phyloP scores from a whole-genome alignment of 2,329 filamentous ascomycete species.

The Dactylellina parvicollis region DNA sequence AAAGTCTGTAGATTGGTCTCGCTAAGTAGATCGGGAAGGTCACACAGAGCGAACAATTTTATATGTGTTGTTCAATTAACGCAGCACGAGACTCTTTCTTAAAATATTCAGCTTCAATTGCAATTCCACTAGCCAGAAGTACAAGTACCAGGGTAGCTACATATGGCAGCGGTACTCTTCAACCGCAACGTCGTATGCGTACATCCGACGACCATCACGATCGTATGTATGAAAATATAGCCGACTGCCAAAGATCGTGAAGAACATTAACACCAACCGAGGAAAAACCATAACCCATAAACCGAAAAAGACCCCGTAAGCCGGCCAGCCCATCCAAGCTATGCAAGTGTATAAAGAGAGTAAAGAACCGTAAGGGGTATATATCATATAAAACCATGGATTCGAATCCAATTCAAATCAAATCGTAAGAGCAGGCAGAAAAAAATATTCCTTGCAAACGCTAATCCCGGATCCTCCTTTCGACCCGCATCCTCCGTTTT shows the following conservation, averaged over 20 bases:
- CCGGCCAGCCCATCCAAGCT: constrained; percentile 27
- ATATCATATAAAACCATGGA: neutral
- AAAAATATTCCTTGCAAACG: neutral
- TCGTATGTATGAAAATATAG: neutral
- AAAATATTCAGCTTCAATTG: no score
- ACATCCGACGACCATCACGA: no score
- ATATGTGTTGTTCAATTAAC: constrained; percentile 35
- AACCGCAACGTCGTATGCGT: no score
- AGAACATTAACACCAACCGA: neutral
- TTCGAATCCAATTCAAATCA: no score
- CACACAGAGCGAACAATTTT: constrained; percentile 13
- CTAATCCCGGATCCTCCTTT: neutral
- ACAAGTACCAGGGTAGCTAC: no score
- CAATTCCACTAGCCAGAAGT: neutral
- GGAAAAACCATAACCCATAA: constrained; percentile 19
- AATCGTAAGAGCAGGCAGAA: neutral
- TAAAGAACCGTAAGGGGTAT: constrained; percentile 37
- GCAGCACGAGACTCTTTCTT: no score
- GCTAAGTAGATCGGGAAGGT: constrained; percentile 7
- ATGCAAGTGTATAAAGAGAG: constrained; percentile 35
- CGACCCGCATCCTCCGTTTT: no score
- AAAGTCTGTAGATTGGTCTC: neutral
- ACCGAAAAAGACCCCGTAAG: constrained; percentile 9
- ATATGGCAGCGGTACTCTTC: no score
- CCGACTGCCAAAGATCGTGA: constrained; percentile 5